Evolutionary conservation across 495 filamentous ascomycete genomes (phyloP), one percentile per base, ranked within the genome.

Genomic region (Usnea hakonensis): DNA sequence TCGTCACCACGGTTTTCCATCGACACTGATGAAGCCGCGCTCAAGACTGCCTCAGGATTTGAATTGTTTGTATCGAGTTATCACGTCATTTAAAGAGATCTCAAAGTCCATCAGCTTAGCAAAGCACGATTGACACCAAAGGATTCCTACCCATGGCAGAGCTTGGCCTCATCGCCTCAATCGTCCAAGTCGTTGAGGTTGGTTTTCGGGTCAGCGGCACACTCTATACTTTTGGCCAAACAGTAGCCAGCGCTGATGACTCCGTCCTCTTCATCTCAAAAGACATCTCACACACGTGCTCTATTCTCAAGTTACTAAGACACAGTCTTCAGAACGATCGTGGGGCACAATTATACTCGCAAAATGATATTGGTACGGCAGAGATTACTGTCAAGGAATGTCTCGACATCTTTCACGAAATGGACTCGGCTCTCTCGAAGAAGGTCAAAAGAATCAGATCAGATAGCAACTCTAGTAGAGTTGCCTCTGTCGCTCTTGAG

Each of bases 171-270:
- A 67, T 70, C 3, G 71, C 70, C 36, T 73, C 71, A 14, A 68
- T 76, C 28, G 55, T 76, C 19, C 73, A 77, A 58, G 61, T 77
- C 23, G 70, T 71, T 21, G 72, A 76, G 26, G 50, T 75, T 3
- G 74, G 74, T 17, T 60, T 65, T 21, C 67, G 67, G 44, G 58
- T 78, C 46, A 73, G 71, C n/a, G 40, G 74, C 40, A 68, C 69
- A 41, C 64, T 77, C 8, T 75, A 64, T 54, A 68, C 65, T 5
- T 72, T 75, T 67, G 71, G 68, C 55, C 67, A 70, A 17, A 69
- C 63, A 17, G 61, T 72, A 21, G 64, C 69, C 55, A 61, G 61
- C 33, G 72, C 73, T 16, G 68, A 72, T 40, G 16, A 71, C 1
- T 54, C 67, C 14, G 63, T 75, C 23, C 61, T 64, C 56, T 43